phyloP scores from a whole-genome alignment of 2,329 filamentous ascomycete species.

The Rutstroemia sp. region DNA sequence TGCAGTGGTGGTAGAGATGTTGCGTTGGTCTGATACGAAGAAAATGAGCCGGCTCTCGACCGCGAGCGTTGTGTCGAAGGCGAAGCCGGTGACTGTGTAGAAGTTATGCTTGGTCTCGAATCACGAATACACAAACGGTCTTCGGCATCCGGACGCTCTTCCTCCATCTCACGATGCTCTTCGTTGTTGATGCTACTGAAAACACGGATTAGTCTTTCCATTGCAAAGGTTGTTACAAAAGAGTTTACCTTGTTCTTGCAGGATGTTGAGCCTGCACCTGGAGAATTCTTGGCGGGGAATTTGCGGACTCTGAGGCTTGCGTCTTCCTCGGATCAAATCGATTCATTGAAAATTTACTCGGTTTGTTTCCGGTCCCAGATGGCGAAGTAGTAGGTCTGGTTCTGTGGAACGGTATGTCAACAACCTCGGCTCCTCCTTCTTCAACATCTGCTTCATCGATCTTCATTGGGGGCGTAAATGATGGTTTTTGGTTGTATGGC shows the following conservation, averaged over 20 bases:
- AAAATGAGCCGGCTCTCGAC: slow-evolving; percentile 19
- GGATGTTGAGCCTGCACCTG: slow-evolving; percentile 4
- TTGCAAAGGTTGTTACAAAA: too few species aligned
- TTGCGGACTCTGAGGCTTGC: not conserved
- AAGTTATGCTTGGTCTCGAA: slow-evolving; percentile 1
- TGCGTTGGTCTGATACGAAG: slow-evolving; percentile 23
- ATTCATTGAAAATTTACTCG: not conserved
- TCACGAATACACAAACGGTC: slow-evolving; percentile 1
- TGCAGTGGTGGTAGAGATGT: slow-evolving; percentile 26
- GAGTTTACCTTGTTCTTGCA: not conserved
- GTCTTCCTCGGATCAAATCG: not conserved
- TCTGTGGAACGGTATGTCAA: slow-evolving; percentile 20
- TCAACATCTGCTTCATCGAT: slow-evolving; percentile 7
- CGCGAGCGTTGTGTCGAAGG: slow-evolving; percentile 17
- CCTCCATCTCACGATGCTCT: not conserved
- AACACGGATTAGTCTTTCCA: not conserved
- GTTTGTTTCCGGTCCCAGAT: not conserved
- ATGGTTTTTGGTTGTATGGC: not conserved
- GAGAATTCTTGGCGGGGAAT: not conserved
- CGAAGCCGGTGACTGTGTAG: slow-evolving; percentile 3
- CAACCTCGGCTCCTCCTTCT: slow-evolving; percentile 18
- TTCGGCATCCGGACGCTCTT: not conserved
- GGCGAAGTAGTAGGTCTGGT: not conserved
- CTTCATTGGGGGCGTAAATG: slow-evolving; percentile 3
- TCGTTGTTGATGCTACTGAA: slow-evolving; percentile 3